Evolutionary conservation across 2,329 filamentous ascomycete species (phyloP), one percentile per base, ranked within the genome.

Genomic region (Fusarium staphyleae): DNA sequence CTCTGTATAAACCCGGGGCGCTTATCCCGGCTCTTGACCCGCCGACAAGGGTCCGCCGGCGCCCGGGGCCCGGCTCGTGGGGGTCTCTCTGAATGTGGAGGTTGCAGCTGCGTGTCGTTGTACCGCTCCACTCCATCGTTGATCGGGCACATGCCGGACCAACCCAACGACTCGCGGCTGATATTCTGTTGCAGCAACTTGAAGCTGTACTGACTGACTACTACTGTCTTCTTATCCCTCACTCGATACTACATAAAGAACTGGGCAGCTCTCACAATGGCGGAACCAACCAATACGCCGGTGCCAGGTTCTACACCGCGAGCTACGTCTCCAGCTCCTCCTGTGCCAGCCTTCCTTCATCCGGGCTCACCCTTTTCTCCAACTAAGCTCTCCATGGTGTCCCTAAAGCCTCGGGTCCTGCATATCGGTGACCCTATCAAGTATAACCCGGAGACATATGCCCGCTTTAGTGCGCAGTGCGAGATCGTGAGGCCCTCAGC

Each of bases 391-490:
- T 47, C 68, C 32, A 54, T 66, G 41, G 48, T 67, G 0, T 34
- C 63, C 3, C 58, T 63, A 13, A 78, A 72, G 55, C 78, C 73
- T 36, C 82, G 87, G 59, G 87, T 95, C 54, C 82, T 96, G 62
- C 88, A 87, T 75, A 86, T 91, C 72, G 91, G 90, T 58, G 90
- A 93, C 67, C 75, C 78, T 8, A 70, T 81, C 52, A 75, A 74
- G 57, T 82, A 81, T 69, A 81, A 82, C 59, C 75, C 72, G 0
- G 69, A 73, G 2, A 79, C 77, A 0, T 81, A 80, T 62, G 70
- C 70, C 26, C 70, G 72, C 55, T 77, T 83, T 63, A 67, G 71
- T 22, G 39, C 69, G 0, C 70, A 66, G 14, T 84, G 78, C 63
- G 75, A 81, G 12, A 72, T 86, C 18, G 66, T 85, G 42, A 78